Evolutionary conservation across 2,329 filamentous ascomycete species (phyloP).

Genomic region (Fusarium sulawesiense): DNA sequence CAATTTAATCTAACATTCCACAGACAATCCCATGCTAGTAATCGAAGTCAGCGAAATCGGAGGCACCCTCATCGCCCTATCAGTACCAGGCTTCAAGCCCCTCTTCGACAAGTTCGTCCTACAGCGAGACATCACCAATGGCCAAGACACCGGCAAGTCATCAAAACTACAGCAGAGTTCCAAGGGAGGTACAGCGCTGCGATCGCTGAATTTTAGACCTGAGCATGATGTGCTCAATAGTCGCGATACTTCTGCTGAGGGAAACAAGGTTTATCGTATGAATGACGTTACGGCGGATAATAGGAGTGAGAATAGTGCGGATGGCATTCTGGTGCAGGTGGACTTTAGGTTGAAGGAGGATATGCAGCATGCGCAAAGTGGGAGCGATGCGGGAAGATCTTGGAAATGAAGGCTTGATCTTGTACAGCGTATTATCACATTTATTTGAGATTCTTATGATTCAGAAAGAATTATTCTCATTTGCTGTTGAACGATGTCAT

Average conservation of each 20-base stretch:
- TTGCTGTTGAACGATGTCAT: too few relatives aligned
- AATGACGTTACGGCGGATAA: conserved; percentile 37
- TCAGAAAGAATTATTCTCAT: background rate
- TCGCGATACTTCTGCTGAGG: conserved; percentile 42
- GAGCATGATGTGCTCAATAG: conserved; percentile 47
- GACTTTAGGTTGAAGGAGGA: conserved; percentile 53
- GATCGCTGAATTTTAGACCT: conserved; percentile 47
- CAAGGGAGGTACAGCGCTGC: conserved; percentile 46
- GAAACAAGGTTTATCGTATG: conserved; percentile 38
- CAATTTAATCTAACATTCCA: background rate
- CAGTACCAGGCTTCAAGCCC: conserved; percentile 62
- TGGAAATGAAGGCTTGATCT: background rate
- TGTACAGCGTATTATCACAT: background rate
- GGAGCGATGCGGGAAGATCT: conserved; percentile 7
- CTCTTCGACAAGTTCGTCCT: conserved; percentile 54
- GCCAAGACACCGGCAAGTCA: conserved; percentile 37
- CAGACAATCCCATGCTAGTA: conserved; percentile 59
- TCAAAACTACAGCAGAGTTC: conserved; percentile 39
- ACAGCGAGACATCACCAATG: conserved; percentile 38
- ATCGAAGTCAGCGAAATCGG: conserved; percentile 64
- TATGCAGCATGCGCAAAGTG: conserved; percentile 4
- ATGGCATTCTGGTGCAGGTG: conserved; percentile 52
- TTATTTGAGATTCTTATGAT: background rate
- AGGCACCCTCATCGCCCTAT: conserved; percentile 62
- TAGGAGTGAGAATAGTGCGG: conserved; percentile 42